Evolutionary conservation across 495 filamentous ascomycete genomes (phyloP).

Genomic region (Annulohypoxylon nitens): DNA sequence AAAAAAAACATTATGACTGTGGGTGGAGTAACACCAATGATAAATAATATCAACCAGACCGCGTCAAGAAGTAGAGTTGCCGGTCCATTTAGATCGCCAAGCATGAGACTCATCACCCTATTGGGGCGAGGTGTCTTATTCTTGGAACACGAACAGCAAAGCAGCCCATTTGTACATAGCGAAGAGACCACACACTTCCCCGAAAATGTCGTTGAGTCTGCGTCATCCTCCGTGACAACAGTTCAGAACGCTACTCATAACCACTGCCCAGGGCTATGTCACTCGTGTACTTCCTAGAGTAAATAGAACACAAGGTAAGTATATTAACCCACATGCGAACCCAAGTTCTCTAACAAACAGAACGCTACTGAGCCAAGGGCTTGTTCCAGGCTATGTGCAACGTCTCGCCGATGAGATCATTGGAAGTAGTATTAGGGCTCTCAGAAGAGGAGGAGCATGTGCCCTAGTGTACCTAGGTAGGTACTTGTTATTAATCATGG

Average conservation of each 20-base stretch:
- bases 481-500: constrained; percentile 44
- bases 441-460: background rate
- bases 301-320: background rate
- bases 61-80: background rate
- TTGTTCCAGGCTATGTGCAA: background rate
- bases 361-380: background rate
- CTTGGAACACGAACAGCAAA: background rate
- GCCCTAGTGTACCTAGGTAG: background rate
- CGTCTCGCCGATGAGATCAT: background rate
- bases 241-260: background rate
- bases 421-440: constrained; percentile 8
- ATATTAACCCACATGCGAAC: background rate
- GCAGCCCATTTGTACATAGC: background rate
- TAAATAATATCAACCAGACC: background rate
- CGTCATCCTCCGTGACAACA: background rate
- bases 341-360: background rate
- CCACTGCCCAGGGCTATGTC: background rate
- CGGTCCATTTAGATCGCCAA: background rate
- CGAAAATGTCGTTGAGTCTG: background rate
- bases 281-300: background rate
- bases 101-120: background rate
- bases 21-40: background rate
- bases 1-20: background rate
- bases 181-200: background rate
- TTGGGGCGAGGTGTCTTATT: background rate